Evolutionary conservation across 2,329 filamentous ascomycete genomes (phyloP).

Genomic region (Colletotrichum sp.): DNA sequence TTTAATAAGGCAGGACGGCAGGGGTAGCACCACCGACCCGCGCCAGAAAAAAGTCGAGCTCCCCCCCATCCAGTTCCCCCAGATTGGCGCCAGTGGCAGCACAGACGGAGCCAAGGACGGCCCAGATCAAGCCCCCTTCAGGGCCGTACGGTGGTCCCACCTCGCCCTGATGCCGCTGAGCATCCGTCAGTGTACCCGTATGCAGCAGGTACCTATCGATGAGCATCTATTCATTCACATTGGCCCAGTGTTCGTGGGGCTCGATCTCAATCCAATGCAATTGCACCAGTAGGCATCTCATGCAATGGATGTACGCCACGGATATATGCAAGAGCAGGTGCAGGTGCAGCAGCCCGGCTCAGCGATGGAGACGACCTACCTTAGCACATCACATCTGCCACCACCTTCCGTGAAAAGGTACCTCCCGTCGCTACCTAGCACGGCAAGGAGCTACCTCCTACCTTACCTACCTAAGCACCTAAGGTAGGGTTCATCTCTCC

Average conservation of each 20-base stretch:
- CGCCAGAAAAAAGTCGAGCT: conserved; percentile 14
- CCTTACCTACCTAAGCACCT: neutral
- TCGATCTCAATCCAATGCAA: neutral
- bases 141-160: conserved; percentile 16
- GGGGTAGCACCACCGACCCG: conserved; percentile 18
- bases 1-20: conserved; percentile 21
- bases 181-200: neutral
- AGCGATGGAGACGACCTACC: neutral
- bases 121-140: conserved; percentile 12
- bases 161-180: neutral
- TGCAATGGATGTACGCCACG: neutral
- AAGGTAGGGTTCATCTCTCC: neutral
- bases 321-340: neutral
- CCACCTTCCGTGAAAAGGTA: neutral
- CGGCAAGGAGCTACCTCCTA: neutral
- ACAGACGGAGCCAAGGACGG: conserved; percentile 22
- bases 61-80: conserved; percentile 16
- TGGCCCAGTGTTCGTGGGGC: neutral
- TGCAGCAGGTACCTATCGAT: neutral
- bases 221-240: neutral
- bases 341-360: neutral
- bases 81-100: conserved; percentile 21
- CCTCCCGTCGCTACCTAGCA: neutral
- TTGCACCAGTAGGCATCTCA: neutral
- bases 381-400: neutral